These are phyloP conservation scores for Colletotrichum gloeosporioides DNA, from an alignment of 2,329 filamentous ascomycete species.

Conservation along the genomic window DNA sequence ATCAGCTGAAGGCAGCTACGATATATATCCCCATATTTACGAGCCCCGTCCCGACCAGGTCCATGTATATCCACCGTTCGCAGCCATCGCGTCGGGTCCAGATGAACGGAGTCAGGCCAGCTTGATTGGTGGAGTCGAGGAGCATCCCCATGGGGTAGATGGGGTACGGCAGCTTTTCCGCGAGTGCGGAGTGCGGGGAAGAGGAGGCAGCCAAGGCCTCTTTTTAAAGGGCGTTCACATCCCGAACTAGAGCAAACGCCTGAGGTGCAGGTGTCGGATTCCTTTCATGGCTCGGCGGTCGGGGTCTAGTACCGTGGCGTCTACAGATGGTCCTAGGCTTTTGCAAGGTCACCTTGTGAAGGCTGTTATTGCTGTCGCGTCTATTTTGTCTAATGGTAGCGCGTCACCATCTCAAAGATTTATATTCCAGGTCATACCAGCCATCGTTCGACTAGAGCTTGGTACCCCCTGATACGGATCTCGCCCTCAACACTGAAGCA, in stretches of 20 bases:
- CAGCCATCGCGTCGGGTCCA: not conserved
- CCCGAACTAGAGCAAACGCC: not conserved
- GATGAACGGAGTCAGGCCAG: not conserved
- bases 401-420: too few relatives aligned
- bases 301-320: not conserved
- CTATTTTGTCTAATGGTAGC: not conserved
- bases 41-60: not conserved
- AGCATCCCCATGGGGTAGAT: slow-evolving; percentile 14
- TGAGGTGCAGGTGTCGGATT: not conserved
- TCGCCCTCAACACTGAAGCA: not conserved
- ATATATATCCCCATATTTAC: not conserved
- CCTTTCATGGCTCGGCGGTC: not conserved
- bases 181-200: slow-evolving; percentile 17
- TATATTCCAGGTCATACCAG: not conserved
- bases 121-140: slow-evolving; percentile 12
- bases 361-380: not conserved
- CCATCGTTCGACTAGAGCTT: not conserved
- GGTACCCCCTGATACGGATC: accelerated
- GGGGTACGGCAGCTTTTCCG: slow-evolving; percentile 15
- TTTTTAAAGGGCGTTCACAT: not conserved
- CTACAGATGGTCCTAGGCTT: not conserved
- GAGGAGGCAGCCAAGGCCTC: not conserved
- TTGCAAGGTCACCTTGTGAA: not conserved
- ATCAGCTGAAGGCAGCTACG: not conserved
- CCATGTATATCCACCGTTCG: not conserved